Evolutionary conservation across 331 rosid genomes (phyloP).

Genomic region (Phaseolus coccineus): DNA sequence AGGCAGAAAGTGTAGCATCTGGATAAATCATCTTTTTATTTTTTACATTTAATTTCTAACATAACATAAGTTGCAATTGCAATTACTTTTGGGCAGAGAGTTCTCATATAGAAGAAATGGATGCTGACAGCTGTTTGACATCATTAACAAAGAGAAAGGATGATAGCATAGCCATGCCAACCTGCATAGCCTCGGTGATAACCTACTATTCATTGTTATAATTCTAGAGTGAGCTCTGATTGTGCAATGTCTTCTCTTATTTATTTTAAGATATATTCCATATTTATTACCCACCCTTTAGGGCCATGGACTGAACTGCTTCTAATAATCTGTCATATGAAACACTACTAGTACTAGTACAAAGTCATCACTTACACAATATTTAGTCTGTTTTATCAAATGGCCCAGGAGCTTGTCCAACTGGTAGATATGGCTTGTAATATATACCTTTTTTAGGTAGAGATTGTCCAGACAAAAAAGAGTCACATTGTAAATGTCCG

Average conservation of each 20-base stretch:
- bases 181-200: slow-evolving; percentile 71
- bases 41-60: slow-evolving; percentile 12
- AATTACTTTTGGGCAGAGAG: slow-evolving; percentile 56
- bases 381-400: not conserved
- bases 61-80: slow-evolving; percentile 45
- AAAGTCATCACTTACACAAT: not conserved
- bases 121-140: slow-evolving; percentile 58
- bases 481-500: not conserved
- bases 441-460: not conserved
- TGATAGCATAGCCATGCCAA: slow-evolving; percentile 56
- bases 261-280: not conserved
- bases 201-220: slow-evolving; percentile 18
- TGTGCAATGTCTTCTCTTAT: slow-evolving; percentile 4
- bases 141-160: slow-evolving; percentile 59
- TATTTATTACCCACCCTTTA: not conserved
- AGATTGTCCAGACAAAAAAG: not conserved
- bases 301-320: not conserved
- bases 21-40: not conserved
- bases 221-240: not conserved
- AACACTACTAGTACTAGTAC: not conserved
- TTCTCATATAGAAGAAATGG: slow-evolving; percentile 64
- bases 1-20: slow-evolving; percentile 31
- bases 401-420: not conserved
- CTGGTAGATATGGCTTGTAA: not conserved
- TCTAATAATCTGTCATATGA: slow-evolving; percentile 8